A percentile compares a stretch with the other conserved stretches of the same genome.
These are phyloP conservation scores for Sphaerobolus stellatus DNA, from an alignment of 1,284 basidiomycete species.

Conservation along the genomic window DNA sequence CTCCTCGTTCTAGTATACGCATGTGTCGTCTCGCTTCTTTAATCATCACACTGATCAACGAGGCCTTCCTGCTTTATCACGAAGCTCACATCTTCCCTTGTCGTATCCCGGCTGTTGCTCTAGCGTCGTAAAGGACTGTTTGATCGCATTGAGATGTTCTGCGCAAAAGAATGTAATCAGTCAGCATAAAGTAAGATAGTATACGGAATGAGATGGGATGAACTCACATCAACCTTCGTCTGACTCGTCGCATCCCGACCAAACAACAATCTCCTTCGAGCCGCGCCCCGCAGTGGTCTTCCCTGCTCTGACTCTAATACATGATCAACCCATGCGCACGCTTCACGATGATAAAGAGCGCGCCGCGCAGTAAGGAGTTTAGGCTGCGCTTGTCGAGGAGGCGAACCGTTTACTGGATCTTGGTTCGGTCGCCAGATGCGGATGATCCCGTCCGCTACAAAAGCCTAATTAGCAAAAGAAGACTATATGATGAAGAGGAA, in stretches of 20 bases:
- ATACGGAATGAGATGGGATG: constrained; percentile 1
- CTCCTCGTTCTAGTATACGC: too few species aligned
- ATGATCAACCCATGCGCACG: constrained; percentile 83
- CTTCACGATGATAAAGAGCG: constrained; percentile 59
- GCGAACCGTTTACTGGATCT: constrained; percentile 61
- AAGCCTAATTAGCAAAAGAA: too few species aligned
- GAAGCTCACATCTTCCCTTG: too few species aligned
- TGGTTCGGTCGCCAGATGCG: constrained; percentile 76
- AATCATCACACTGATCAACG: too few species aligned
- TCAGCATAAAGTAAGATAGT: constrained; percentile 13
- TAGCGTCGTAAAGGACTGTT: constrained; percentile 91
- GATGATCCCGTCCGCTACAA: constrained; percentile 84
- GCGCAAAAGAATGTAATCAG: too few species aligned
- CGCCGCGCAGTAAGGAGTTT: constrained; percentile 94
- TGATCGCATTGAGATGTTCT: constrained; percentile 88
- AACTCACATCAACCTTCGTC: constrained; percentile 71
- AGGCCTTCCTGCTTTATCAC: too few species aligned
- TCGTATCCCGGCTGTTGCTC: too few species aligned
- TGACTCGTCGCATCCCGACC: constrained; percentile 98
- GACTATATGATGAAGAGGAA: constrained; percentile 13
- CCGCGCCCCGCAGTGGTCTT: constrained; percentile 87
- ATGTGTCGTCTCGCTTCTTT: too few species aligned
- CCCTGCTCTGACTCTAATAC: constrained; percentile 94
- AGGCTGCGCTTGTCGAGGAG: too few species aligned
- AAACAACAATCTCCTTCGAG: constrained; percentile 84